Evolutionary conservation across 148 eudicot genomes (phyloP), one percentile per base, ranked within the genome.

Genomic region (Vaccinium vitisidaea): DNA sequence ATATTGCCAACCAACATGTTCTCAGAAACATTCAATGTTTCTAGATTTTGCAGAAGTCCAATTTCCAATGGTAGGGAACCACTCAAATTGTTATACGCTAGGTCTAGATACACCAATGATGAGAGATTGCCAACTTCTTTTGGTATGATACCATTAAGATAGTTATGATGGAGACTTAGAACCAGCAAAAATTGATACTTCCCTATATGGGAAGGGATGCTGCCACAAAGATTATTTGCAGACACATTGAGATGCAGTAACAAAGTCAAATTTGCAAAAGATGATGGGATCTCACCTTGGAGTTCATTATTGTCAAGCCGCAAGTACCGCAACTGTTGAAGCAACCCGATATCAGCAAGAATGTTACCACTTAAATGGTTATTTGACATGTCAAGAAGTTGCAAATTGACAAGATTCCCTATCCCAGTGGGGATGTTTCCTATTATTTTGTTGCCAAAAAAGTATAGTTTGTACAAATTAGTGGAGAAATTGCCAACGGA

Each of bases 311-410:
- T 0, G 10, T 0, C 0, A 12, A 83, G 36, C 1, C 0, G 0
- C 8, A 83, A 18, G 0, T 0, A 0, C 16, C 0, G 10, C 4
- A 83, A 25, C 27, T 32, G 52, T 21, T 27, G 49, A 21, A 82
- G 75, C 30, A 36, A n/a, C 6, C 84, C 84, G 8, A 82, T 16
- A 4, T 11, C n/a, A 6, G 25, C 46, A 19, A 2, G 50, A 23
- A 82, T 14, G 3, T 25, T 52, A 10, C 84, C 84, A 0, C 61
- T 69, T 1, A 82, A 55, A 14, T 30, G 10, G 77, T 82, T 82
- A 0, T 0, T 0, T 11, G 0, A 1, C 6, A 50, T 0, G 0
- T 0, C 19, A 14, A 36, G 11, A 15, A 0, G 0, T 10, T 73
- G 4, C 49, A 73, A 6, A 32, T 36, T 73, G 10, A 73, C 9